phyloP scores from a whole-genome alignment of 1,139 yeast species.

The Pichia sp. region DNA sequence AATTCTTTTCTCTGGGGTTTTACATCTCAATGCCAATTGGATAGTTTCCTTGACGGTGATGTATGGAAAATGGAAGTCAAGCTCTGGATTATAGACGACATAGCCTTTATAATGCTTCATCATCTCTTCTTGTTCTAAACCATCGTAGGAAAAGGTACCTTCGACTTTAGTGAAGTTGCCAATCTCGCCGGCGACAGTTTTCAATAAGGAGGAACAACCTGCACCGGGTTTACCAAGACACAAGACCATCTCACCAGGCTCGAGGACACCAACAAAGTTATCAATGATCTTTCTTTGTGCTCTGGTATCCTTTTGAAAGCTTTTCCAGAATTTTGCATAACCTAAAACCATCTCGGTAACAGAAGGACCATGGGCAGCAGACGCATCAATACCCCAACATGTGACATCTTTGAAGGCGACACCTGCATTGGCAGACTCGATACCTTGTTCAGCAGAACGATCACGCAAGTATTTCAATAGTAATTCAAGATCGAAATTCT shows the following conservation, averaged over 20 bases:
- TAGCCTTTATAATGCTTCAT: slow-evolving; percentile 37
- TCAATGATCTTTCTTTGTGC: slow-evolving; percentile 9
- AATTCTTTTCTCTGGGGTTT: slow-evolving; percentile 30
- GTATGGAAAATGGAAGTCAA: slow-evolving; percentile 38
- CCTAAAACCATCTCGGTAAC: slow-evolving; percentile 5
- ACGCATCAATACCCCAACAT: slow-evolving; percentile 41
- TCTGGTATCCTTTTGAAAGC: slow-evolving; percentile 6
- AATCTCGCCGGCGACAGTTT: slow-evolving; percentile 29
- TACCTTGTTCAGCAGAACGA: slow-evolving; percentile 35
- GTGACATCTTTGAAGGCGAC: slow-evolving; percentile 38
- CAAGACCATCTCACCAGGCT: slow-evolving; percentile 31
- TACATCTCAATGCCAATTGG: slow-evolving; percentile 34
- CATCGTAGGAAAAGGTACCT: slow-evolving; percentile 37
- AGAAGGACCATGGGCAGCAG: slow-evolving; percentile 28
- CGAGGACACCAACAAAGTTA: slow-evolving; percentile 7
- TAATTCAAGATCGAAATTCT: slow-evolving; percentile 24
- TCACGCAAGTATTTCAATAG: slow-evolving; percentile 32
- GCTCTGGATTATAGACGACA: slow-evolving; percentile 36
- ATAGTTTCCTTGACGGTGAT: slow-evolving; percentile 37
- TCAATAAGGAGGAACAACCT: slow-evolving; percentile 42
- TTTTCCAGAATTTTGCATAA: slow-evolving; percentile 1
- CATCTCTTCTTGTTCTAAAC: slow-evolving; percentile 55
- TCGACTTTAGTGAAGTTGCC: slow-evolving; percentile 19
- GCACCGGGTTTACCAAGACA: slow-evolving; percentile 51
- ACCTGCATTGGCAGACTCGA: slow-evolving; percentile 40